These are phyloP conservation scores for Zanthoxylum bungeanum DNA, from an alignment of 345 rosid genomes.

Conservation along the genomic window DNA sequence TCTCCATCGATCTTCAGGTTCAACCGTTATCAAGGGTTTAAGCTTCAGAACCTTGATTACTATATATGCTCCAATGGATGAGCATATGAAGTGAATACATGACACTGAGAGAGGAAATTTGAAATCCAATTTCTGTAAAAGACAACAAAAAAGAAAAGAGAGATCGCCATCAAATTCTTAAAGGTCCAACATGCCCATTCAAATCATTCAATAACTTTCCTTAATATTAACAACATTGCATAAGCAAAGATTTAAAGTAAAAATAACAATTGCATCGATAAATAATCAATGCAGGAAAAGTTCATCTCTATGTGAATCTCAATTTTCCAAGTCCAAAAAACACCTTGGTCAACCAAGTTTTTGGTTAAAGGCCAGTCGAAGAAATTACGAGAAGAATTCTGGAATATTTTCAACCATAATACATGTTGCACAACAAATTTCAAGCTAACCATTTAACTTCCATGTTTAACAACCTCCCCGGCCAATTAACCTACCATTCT, in stretches of 20 bases:
- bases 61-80: slow-evolving; percentile 89
- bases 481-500: no score
- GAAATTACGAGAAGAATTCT: background rate
- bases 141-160: background rate
- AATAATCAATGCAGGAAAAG: background rate
- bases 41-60: slow-evolving; percentile 87
- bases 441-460: background rate
- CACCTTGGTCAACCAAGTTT: background rate
- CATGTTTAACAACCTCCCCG: background rate
- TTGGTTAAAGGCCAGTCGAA: background rate
- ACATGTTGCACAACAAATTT: no score
- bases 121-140: slow-evolving; percentile 84
- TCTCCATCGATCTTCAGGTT: slow-evolving; percentile 94
- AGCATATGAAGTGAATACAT: slow-evolving; percentile 93
- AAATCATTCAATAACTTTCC: slow-evolving; percentile 6
- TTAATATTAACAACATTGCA: background rate
- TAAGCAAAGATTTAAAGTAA: background rate
- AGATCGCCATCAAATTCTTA: slow-evolving; percentile 9
- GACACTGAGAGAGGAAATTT: slow-evolving; percentile 95
- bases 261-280: background rate
- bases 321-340: background rate
- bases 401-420: background rate
- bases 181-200: background rate
- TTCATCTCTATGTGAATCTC: background rate
- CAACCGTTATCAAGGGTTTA: slow-evolving; percentile 83